phyloP scores from a whole-genome alignment of 805 yeast genomes.

The Lipomyces kockii region DNA sequence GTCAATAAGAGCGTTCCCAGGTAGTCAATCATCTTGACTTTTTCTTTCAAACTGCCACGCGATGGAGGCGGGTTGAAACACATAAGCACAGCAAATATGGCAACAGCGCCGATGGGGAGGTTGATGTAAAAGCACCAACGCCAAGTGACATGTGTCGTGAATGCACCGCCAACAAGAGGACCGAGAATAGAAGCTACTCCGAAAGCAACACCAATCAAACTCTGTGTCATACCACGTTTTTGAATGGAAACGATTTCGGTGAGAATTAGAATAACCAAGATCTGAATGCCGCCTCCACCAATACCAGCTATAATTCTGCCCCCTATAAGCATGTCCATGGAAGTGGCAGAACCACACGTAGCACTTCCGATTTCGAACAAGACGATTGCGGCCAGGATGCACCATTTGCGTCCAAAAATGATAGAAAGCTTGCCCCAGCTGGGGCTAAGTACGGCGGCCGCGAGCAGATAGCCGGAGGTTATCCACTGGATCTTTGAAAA shows the following conservation, averaged over 20 bases:
- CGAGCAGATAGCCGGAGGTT: slow-evolving; percentile 61
- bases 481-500: slow-evolving; percentile 56
- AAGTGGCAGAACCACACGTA: slow-evolving; percentile 20
- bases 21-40: slow-evolving; percentile 57
- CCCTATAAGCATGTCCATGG: slow-evolving; percentile 64
- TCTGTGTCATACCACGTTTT: slow-evolving; percentile 43
- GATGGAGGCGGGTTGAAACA: slow-evolving; percentile 45
- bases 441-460: slow-evolving; percentile 75
- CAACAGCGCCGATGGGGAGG: slow-evolving; percentile 46
- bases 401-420: slow-evolving; percentile 49
- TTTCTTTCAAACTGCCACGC: slow-evolving; percentile 47
- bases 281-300: slow-evolving; percentile 72
- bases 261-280: slow-evolving; percentile 59
- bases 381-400: slow-evolving; percentile 41
- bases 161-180: slow-evolving; percentile 60
- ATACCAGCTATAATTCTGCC: slow-evolving; percentile 72
- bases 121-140: slow-evolving; percentile 57
- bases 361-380: slow-evolving; percentile 48
- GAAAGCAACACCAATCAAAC: slow-evolving; percentile 43
- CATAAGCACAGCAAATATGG: slow-evolving; percentile 41
- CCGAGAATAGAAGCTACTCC: slow-evolving; percentile 54
- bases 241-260: slow-evolving; percentile 59
- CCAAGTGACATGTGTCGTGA: slow-evolving; percentile 54
- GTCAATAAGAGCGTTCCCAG: slow-evolving; percentile 63
- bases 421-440: slow-evolving; percentile 72